These are phyloP conservation scores for Athelia sp. DNA, from an alignment of 1,284 basidiomycete species.

Conservation along the genomic window DNA sequence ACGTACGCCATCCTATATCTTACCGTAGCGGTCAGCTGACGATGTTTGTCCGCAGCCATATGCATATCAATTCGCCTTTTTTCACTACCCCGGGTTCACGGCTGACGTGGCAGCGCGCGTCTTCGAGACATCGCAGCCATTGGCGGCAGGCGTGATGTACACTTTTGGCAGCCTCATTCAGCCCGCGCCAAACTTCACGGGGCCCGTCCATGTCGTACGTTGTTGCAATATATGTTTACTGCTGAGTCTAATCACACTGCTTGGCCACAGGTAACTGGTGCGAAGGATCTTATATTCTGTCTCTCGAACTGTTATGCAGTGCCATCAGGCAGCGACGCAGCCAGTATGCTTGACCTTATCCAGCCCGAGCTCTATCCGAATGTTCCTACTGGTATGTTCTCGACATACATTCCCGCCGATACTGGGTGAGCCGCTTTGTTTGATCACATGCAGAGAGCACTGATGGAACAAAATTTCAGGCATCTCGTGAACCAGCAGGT, in stretches of 20 bases:
- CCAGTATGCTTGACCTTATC: too few relatives aligned
- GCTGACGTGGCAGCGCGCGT: constrained; percentile 5
- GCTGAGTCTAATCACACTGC: not conserved
- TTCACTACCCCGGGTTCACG: constrained; percentile 12
- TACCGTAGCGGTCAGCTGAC: not conserved
- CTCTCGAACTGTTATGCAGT: constrained; percentile 10
- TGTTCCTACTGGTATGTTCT: too few relatives aligned
- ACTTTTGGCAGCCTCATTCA: constrained; percentile 7
- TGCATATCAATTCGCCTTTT: constrained; percentile 11
- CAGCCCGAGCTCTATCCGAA: too few relatives aligned
- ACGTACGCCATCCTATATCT: too few relatives aligned
- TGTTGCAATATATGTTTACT: not conserved
- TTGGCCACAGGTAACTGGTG: constrained; percentile 10
- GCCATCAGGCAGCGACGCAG: too few relatives aligned
- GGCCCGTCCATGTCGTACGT: constrained; percentile 8
- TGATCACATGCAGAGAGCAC: too few relatives aligned
- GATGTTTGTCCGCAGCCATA: not conserved
- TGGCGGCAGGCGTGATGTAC: constrained; percentile 13
- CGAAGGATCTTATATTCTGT: constrained; percentile 13
- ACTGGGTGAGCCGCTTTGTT: too few relatives aligned
- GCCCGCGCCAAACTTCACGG: constrained; percentile 10
- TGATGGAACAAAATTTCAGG: too few relatives aligned
- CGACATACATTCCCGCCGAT: too few relatives aligned
- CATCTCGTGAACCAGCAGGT: too few relatives aligned
- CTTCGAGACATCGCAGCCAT: constrained; percentile 10